These are phyloP conservation scores for Ophiostoma populinum DNA, from an alignment of 2,329 filamentous ascomycete genomes.

Conservation along the genomic window DNA sequence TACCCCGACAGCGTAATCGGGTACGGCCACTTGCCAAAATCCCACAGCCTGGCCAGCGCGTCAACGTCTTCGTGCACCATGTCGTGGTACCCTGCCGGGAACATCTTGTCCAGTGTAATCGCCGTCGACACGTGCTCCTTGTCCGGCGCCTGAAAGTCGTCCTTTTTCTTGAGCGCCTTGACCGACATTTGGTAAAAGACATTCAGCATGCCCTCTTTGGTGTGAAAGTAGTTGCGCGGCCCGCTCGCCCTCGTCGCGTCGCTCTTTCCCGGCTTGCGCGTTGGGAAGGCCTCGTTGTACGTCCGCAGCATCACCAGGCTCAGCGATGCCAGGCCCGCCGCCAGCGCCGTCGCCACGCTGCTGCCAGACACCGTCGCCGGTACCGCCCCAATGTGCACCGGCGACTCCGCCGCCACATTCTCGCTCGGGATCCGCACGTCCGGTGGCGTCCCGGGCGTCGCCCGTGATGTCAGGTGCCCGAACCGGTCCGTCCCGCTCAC, in stretches of 20 bases:
- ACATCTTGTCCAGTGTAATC: too few relatives aligned
- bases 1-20: too few relatives aligned
- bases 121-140: too few relatives aligned
- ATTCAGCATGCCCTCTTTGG: conserved; percentile 1
- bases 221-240: neutral
- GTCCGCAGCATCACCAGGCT: conserved; percentile 3
- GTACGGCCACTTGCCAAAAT: too few relatives aligned
- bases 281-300: neutral
- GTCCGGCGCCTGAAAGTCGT: too few relatives aligned
- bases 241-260: neutral
- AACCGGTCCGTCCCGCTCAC: conserved; percentile 15
- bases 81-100: too few relatives aligned
- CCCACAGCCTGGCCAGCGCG: too few relatives aligned
- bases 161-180: too few relatives aligned
- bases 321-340: conserved; percentile 16
- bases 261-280: neutral
- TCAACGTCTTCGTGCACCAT: too few relatives aligned
- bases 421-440: conserved; percentile 4
- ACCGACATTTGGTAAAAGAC: neutral
- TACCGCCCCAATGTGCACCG: neutral
- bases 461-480: conserved; percentile 11
- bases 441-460: conserved; percentile 7
- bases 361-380: conserved; percentile 8
- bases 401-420: neutral
- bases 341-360: conserved; percentile 16